phyloP scores from a whole-genome alignment of 495 filamentous ascomycete species.

The Hypoxylon intermedium region DNA sequence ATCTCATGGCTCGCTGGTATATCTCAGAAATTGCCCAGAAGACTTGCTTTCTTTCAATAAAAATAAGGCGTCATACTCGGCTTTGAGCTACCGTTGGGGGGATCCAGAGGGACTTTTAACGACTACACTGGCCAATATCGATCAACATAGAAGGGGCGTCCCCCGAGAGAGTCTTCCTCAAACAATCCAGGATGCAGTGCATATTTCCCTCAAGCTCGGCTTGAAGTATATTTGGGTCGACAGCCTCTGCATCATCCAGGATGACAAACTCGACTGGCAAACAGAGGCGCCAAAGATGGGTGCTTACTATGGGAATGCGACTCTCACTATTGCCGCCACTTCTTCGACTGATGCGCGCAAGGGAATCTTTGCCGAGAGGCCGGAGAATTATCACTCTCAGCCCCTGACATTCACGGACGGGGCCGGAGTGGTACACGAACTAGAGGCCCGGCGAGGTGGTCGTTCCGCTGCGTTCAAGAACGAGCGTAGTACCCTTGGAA shows the following conservation, averaged over 20 bases:
- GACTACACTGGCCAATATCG: background rate
- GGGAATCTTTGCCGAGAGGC: background rate
- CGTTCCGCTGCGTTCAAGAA: background rate
- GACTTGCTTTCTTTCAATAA: background rate
- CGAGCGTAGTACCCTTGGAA: background rate
- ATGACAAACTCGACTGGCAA: slow-evolving; percentile 36
- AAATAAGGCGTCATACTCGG: background rate
- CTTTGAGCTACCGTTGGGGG: background rate
- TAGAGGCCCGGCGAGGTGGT: background rate
- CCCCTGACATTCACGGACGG: background rate
- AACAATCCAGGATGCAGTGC: background rate
- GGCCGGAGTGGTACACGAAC: background rate
- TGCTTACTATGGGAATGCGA: slow-evolving; percentile 28
- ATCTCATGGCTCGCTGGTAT: background rate
- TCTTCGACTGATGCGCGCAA: background rate
- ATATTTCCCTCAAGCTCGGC: background rate
- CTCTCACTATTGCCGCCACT: slow-evolving; percentile 29
- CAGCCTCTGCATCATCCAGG: slow-evolving; percentile 44
- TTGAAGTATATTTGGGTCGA: slow-evolving; percentile 44
- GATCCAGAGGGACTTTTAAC: background rate
- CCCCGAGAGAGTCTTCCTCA: background rate
- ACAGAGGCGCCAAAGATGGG: slow-evolving; percentile 36
- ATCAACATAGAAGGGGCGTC: background rate
- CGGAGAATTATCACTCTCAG: background rate
- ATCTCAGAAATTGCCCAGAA: background rate